Percentiles rank a stretch among this genome's conserved stretches.
These are phyloP conservation scores for Daucus carota DNA, from an alignment of 129 eudicot genomes.

Conservation along the genomic window DH1_v3.0 NC_030386.2:33533501-33534000, in stretches of 20 bases:
- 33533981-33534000: not conserved
- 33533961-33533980: not conserved
- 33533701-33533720: slow-evolving; percentile 3
- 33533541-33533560: not conserved
- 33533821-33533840: slow-evolving; percentile 91
- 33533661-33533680: slow-evolving; percentile 5
- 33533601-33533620: not conserved
- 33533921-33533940: slow-evolving; percentile 85
- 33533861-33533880: slow-evolving; percentile 96
- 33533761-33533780: not conserved
- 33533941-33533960: slow-evolving; percentile 63
- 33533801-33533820: not conserved
- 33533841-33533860: slow-evolving; percentile 82
- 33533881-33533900: slow-evolving; percentile 69
- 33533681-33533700: slow-evolving; percentile 5
- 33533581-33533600: slow-evolving; percentile 8
- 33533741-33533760: not conserved
- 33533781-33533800: not conserved
- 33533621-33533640: slow-evolving; percentile 4
- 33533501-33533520: slow-evolving; percentile 6
- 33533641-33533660: not conserved
- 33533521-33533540: slow-evolving; percentile 6
- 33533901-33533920: slow-evolving; percentile 82
- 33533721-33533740: not conserved
- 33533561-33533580: not conserved